Evolutionary conservation across 139 green algal genomes (phyloP).

Genomic region (Astrephomene gubernaculifera): DNA sequence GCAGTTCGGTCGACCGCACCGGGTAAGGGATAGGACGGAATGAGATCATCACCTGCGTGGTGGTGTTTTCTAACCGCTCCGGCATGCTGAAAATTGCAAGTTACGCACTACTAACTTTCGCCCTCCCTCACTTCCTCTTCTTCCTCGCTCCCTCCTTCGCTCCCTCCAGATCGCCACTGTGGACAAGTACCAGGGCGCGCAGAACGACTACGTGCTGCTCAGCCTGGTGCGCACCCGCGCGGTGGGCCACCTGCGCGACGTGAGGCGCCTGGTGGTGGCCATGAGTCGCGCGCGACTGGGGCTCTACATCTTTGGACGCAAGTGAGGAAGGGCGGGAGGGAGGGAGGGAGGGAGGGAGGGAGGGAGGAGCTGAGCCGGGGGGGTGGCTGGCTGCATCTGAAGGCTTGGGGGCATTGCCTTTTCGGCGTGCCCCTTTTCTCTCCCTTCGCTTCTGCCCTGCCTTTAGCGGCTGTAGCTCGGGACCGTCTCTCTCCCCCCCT

Average conservation of each 20-base stretch:
- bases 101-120: too few relatives aligned
- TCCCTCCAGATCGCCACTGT: slow-evolving; percentile 83
- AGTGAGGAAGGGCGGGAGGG: slow-evolving; percentile 15
- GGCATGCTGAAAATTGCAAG: too few relatives aligned
- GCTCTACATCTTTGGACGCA: slow-evolving; percentile 95
- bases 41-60: too few relatives aligned
- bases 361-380: not conserved
- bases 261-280: slow-evolving; percentile 96
- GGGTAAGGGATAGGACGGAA: slow-evolving; percentile 67
- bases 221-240: slow-evolving; percentile 90
- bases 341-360: not conserved
- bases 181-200: slow-evolving; percentile 99
- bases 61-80: too few relatives aligned
- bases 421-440: too few relatives aligned
- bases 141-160: not conserved
- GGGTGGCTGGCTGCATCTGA: too few relatives aligned
- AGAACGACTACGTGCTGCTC: slow-evolving; percentile 98
- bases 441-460: too few relatives aligned
- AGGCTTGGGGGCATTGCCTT: too few relatives aligned
- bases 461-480: too few relatives aligned
- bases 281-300: slow-evolving; percentile 93
- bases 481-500: too few relatives aligned
- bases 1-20: slow-evolving; percentile 87
- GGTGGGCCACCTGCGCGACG: slow-evolving; percentile 96
- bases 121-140: too few relatives aligned